Evolutionary conservation across 2,329 filamentous ascomycete species (phyloP).

Genomic region (Monilinia aucupariae): DNA sequence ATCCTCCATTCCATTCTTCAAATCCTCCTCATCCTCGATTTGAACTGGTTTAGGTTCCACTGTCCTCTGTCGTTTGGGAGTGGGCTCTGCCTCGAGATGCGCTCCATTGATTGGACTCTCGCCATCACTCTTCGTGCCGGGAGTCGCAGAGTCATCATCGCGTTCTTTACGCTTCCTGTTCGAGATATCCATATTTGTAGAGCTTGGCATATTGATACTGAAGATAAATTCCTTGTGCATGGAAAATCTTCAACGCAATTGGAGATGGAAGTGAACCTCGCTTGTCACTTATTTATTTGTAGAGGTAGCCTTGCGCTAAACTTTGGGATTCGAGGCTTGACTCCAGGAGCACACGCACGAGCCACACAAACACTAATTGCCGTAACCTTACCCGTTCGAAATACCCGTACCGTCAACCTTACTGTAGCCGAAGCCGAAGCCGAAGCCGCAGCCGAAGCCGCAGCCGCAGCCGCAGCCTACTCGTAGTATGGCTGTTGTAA

Average conservation of each 20-base stretch:
- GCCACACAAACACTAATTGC: not conserved
- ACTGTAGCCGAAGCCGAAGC: too few species aligned
- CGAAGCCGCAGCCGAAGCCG: too few species aligned
- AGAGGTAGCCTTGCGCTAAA: slow-evolving; percentile 18
- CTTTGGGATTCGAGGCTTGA: not conserved
- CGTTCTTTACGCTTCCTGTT: slow-evolving; percentile 14
- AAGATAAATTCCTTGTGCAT: not conserved
- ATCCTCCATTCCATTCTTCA: slow-evolving; percentile 29
- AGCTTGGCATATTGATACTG: not conserved
- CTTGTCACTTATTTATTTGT: slow-evolving; percentile 15
- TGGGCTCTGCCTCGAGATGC: slow-evolving; percentile 8
- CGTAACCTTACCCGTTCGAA: not conserved
- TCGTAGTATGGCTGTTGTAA: too few species aligned
- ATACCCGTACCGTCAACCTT: too few species aligned
- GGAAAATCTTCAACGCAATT: not conserved
- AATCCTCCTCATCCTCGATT: slow-evolving; percentile 25
- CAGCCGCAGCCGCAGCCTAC: too few species aligned
- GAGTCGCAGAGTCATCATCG: not conserved
- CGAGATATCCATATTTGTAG: slow-evolving; percentile 6
- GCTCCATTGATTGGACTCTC: not conserved
- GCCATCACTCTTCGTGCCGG: not conserved
- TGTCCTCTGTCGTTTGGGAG: slow-evolving; percentile 13
- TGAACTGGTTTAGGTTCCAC: slow-evolving; percentile 7
- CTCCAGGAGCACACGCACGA: not conserved
- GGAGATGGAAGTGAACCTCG: slow-evolving; percentile 8